A percentile compares a stretch with the other conserved stretches of the same genome.
phyloP scores from a whole-genome alignment of 306 rosid genomes.

The Coriaria nepalensis region DNA sequence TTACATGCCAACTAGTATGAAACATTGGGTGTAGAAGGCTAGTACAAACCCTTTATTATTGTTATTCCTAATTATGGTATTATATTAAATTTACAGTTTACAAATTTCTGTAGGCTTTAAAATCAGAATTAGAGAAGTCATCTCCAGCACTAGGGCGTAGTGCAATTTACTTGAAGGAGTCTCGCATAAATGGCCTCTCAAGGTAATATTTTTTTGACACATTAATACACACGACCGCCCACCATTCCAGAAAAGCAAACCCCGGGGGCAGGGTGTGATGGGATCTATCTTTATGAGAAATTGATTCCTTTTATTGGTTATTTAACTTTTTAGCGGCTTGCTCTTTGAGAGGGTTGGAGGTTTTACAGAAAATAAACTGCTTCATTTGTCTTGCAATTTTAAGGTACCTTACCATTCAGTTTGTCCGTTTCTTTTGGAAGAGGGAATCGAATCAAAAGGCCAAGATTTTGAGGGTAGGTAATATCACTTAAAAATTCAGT shows the following conservation, averaged over 20 bases:
- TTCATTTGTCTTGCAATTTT: slow-evolving; percentile 4
- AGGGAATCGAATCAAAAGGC: slow-evolving; percentile 98
- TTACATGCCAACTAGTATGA: background rate
- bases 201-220: slow-evolving; percentile 29
- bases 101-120: slow-evolving; percentile 54
- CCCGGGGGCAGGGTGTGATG: too few species aligned
- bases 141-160: slow-evolving; percentile 86
- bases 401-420: slow-evolving; percentile 93
- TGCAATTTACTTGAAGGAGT: slow-evolving; percentile 76
- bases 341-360: slow-evolving; percentile 1
- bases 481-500: slow-evolving; percentile 6
- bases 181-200: slow-evolving; percentile 86
- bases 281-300: too few species aligned
- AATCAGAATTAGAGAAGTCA: slow-evolving; percentile 91
- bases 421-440: slow-evolving; percentile 99
- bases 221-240: background rate
- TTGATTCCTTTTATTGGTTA: too few species aligned
- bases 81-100: background rate
- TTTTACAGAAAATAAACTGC: slow-evolving; percentile 7
- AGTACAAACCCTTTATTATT: too few species aligned
- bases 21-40: background rate
- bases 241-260: too few species aligned
- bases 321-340: background rate
- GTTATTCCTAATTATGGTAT: background rate
- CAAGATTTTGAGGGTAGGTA: slow-evolving; percentile 77